A percentile compares a stretch with the other conserved stretches of the same genome.
phyloP scores from a whole-genome alignment of 495 filamentous ascomycete species.

The Aspergillus panamensis region DNA sequence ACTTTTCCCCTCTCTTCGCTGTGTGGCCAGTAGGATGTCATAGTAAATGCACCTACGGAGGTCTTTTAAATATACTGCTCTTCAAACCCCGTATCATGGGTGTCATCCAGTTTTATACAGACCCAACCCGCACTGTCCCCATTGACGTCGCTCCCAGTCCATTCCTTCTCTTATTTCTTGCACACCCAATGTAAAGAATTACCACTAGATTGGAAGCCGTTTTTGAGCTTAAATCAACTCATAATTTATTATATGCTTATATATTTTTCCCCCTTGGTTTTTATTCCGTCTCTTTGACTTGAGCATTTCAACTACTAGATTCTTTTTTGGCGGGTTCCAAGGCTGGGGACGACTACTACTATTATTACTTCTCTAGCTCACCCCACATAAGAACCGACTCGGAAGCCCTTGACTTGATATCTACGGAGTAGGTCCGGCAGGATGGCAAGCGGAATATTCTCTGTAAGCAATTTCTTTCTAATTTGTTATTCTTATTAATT shows the following conservation, averaged over 20 bases:
- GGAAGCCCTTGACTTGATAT: conserved; percentile 1
- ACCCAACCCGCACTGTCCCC: neutral
- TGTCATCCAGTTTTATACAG: neutral
- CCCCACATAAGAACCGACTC: conserved; percentile 15
- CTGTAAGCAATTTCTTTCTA: conserved; percentile 19
- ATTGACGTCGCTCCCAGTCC: neutral
- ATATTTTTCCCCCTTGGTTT: neutral
- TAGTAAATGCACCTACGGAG: conserved; percentile 13
- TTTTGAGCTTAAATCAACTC: neutral
- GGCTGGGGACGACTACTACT: too few species aligned
- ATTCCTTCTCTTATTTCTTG: neutral
- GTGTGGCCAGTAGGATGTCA: conserved; percentile 6
- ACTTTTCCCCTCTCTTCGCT: conserved; percentile 7
- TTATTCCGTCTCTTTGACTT: conserved; percentile 1
- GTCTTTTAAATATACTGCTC: conserved; percentile 10
- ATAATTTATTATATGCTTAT: neutral
- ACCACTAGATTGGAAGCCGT: too few species aligned
- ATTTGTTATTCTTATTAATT: conserved; percentile 1
- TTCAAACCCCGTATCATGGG: neutral
- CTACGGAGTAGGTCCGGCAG: conserved; percentile 15
- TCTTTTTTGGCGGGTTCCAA: neutral
- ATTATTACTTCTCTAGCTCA: conserved; percentile 1
- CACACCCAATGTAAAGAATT: neutral
- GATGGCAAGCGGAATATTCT: conserved; percentile 16
- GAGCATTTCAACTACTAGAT: neutral